A percentile compares a stretch with the other conserved stretches of the same genome.
Conservation (phyloP, 176 grass and related monocot species). For the maize (Zea mays) region DNA sequence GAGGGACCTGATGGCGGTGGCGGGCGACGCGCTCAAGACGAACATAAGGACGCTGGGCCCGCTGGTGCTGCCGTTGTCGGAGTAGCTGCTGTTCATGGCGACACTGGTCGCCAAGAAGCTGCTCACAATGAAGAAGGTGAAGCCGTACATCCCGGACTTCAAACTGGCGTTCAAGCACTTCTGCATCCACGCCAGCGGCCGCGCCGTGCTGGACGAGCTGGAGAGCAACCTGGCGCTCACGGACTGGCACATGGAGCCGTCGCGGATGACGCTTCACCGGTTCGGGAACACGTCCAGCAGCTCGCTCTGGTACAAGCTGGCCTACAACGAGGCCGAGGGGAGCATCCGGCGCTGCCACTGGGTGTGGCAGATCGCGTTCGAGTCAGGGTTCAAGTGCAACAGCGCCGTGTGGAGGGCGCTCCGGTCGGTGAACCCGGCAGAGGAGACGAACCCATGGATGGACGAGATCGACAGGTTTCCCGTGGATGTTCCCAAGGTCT, state of each 20-base stretch:
- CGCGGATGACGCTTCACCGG: constrained; percentile 77
- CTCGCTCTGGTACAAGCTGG: constrained; percentile 84
- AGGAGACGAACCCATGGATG: constrained; percentile 85
- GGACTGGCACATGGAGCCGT: constrained; percentile 94
- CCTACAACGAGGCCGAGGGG: constrained; percentile 80
- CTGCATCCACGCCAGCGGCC: constrained; percentile 80
- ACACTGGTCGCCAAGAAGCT: constrained; percentile 64
- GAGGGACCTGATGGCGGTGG: constrained; percentile 80
- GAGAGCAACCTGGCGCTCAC: constrained; percentile 74
- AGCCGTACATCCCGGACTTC: constrained; percentile 88
- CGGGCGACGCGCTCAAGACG: constrained; percentile 78
- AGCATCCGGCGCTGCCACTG: constrained; percentile 62
- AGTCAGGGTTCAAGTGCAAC: constrained; percentile 92
- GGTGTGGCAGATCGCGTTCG: constrained; percentile 91
- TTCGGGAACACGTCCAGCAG: constrained; percentile 95
- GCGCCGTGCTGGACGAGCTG: constrained; percentile 79
- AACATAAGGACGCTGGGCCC: constrained; percentile 89
- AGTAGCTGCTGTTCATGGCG: constrained; percentile 70
- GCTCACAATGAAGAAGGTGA: constrained; percentile 76
- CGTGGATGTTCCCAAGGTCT: constrained; percentile 60
- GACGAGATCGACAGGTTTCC: constrained; percentile 79
- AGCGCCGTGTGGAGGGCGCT: constrained; percentile 81
- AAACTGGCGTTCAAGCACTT: constrained; percentile 89
- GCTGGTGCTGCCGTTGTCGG: constrained; percentile 70
- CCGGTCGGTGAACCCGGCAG: constrained; percentile 54